Conservation (phyloP, 257 asterid genomes). For the Solanum lycopersicoides region DNA sequence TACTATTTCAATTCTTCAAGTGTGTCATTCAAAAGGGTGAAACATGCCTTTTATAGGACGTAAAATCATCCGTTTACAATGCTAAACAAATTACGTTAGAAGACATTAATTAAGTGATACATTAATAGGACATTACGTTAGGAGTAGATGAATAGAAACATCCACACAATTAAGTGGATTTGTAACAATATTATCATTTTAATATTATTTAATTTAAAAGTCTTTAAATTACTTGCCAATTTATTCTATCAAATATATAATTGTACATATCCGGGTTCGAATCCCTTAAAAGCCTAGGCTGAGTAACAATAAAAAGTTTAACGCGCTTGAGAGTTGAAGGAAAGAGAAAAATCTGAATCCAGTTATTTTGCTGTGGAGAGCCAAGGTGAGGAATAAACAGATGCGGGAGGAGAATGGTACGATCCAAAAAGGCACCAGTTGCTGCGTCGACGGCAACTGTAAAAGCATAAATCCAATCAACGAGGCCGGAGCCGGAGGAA, state of each 20-base stretch:
- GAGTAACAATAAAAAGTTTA: neutral
- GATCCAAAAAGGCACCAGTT: neutral
- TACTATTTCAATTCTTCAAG: too few relatives aligned
- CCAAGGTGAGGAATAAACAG: neutral
- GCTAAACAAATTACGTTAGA: too few relatives aligned
- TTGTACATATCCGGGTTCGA: neutral
- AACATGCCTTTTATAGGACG: too few relatives aligned
- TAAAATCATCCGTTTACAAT: too few relatives aligned
- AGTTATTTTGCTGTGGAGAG: neutral
- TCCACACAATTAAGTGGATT: too few relatives aligned
- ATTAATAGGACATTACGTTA: too few relatives aligned
- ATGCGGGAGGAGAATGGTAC: neutral
- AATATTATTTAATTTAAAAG: too few relatives aligned
- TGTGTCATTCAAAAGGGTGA: too few relatives aligned
- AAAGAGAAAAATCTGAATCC: neutral
- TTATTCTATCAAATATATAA: neutral
- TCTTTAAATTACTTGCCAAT: neutral
- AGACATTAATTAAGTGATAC: too few relatives aligned
- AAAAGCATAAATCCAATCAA: conserved; percentile 7
- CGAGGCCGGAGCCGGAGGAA: neutral
- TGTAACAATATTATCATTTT: too few relatives aligned
- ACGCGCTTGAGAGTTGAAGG: neutral
- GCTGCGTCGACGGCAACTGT: conserved; percentile 4
- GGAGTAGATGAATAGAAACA: too few relatives aligned
- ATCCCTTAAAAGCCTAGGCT: neutral